Percentiles rank a stretch among this genome's conserved stretches.
phyloP scores from a whole-genome alignment of 345 rosid genomes.

The Cardiospermum halicacabum region DNA sequence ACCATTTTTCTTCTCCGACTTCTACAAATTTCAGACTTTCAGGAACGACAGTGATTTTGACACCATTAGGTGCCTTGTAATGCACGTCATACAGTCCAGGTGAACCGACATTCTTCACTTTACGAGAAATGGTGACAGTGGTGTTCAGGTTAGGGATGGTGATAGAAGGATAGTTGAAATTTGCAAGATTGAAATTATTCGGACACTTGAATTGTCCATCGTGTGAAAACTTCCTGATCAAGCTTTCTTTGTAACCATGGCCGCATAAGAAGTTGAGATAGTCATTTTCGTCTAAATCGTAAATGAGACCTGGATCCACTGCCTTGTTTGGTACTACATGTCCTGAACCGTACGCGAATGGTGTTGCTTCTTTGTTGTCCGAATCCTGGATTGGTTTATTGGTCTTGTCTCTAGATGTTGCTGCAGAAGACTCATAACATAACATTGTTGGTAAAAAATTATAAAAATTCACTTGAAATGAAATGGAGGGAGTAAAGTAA shows the following conservation, averaged over 20 bases:
- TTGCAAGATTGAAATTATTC: constrained; percentile 9
- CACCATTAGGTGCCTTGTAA: constrained; percentile 29
- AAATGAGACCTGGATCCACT: constrained; percentile 52
- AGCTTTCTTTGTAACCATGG: constrained; percentile 25
- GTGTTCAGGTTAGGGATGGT: constrained; percentile 23
- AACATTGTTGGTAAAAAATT: too few species aligned
- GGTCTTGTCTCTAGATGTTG: constrained; percentile 23
- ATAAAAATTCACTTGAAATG: too few species aligned
- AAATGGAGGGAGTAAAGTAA: too few species aligned
- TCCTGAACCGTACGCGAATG: constrained; percentile 49
- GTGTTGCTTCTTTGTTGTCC: constrained; percentile 26
- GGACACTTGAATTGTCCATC: constrained; percentile 28
- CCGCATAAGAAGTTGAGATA: constrained; percentile 44
- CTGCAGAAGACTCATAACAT: too few species aligned
- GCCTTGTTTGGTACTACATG: constrained; percentile 41
- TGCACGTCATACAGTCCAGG: constrained; percentile 28
- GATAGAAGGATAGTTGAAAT: constrained; percentile 60
- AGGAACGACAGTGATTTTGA: constrained; percentile 30
- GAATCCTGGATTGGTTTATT: constrained; percentile 20
- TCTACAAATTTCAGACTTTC: constrained; percentile 24
- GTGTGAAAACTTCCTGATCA: constrained; percentile 9
- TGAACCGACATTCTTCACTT: constrained; percentile 45
- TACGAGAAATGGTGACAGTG: constrained; percentile 21
- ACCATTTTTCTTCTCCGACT: constrained; percentile 37
- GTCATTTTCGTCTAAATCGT: constrained; percentile 26